Percentiles rank a stretch among this genome's conserved stretches.
Evolutionary conservation across 768 basidiomycete genomes (phyloP).

Genomic region (Lentinula aciculospora): DNA sequence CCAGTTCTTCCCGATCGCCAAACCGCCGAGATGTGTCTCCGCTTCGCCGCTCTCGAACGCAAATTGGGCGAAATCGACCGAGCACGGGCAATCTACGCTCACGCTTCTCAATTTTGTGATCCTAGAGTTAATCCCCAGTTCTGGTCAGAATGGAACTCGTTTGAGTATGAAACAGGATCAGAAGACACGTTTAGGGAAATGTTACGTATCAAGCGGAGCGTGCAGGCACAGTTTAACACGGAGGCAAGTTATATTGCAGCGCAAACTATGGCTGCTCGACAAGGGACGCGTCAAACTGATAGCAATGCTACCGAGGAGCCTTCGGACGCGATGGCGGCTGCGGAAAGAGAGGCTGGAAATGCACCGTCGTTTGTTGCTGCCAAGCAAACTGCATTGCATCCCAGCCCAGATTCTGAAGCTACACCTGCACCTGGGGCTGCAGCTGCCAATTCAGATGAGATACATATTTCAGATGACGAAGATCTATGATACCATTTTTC

Average conservation of each 20-base stretch:
- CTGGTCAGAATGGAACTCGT: slow-evolving; percentile 96
- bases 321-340: slow-evolving; percentile 84
- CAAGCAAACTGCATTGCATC: slow-evolving; percentile 41
- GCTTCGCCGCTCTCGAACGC: slow-evolving; percentile 92
- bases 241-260: slow-evolving; percentile 92
- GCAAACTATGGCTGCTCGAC: slow-evolving; percentile 71
- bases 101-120: slow-evolving; percentile 98
- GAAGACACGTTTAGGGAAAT: slow-evolving; percentile 98
- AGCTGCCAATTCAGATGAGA: slow-evolving; percentile 69
- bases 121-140: slow-evolving; percentile 87
- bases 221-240: slow-evolving; percentile 98
- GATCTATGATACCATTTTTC: slow-evolving; percentile 37
- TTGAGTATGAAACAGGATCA: slow-evolving; percentile 97
- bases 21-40: slow-evolving; percentile 96
- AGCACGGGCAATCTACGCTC: slow-evolving; percentile 93
- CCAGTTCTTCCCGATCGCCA: slow-evolving; percentile 82
- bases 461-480: slow-evolving; percentile 84
- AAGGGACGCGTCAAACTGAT: slow-evolving; percentile 44
- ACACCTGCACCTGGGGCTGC: slow-evolving; percentile 22
- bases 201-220: slow-evolving; percentile 94
- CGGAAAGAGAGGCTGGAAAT: slow-evolving; percentile 55
- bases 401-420: slow-evolving; percentile 30
- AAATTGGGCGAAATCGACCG: slow-evolving; percentile 99
- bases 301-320: slow-evolving; percentile 36
- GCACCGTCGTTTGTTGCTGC: slow-evolving; percentile 76